Conservation (phyloP, 352 stramenopile species). For the Plasmopara viticola region DNA sequence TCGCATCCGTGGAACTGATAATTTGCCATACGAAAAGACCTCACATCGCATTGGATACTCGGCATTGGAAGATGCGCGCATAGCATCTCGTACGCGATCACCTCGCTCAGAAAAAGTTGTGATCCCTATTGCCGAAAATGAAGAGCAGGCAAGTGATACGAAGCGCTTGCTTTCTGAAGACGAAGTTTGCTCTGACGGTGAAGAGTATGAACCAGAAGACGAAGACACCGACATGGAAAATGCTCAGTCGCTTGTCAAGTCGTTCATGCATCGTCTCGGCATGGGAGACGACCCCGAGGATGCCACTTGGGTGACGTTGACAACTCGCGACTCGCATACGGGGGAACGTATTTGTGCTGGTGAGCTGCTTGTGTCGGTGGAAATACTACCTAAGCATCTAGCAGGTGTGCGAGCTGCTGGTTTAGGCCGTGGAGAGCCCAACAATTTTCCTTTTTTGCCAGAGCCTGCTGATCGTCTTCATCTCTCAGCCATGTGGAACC, state of each 20-base stretch:
- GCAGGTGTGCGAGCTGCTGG: conserved; percentile 60
- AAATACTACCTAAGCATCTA: conserved; percentile 57
- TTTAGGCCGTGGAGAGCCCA: conserved; percentile 67
- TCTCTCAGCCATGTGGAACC: conserved; percentile 79
- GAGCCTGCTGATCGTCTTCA: conserved; percentile 70
- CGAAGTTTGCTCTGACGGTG: conserved; percentile 7
- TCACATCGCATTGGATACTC: conserved; percentile 19
- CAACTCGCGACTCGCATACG: conserved; percentile 51
- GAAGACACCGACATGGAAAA: conserved; percentile 44
- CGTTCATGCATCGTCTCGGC: conserved; percentile 65
- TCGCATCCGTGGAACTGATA: conserved; percentile 33
- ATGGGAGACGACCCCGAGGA: conserved; percentile 78
- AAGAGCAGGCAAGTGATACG: conserved; percentile 8
- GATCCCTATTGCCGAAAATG: conserved; percentile 23
- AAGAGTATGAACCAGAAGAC: conserved; percentile 23
- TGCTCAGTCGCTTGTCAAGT: conserved; percentile 60
- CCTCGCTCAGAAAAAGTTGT: conserved; percentile 18
- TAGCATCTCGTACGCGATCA: conserved; percentile 14
- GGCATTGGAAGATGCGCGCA: conserved; percentile 21
- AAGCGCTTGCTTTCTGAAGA: conserved; percentile 21
- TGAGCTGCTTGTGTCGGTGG: conserved; percentile 64
- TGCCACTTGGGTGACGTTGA: conserved; percentile 66
- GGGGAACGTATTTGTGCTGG: conserved; percentile 52
- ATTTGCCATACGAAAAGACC: conserved; percentile 24
- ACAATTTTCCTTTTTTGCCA: conserved; percentile 70